Evolutionary conservation across 1,284 basidiomycete genomes (phyloP), one percentile per base, ranked within the genome.

Genomic region (Bjerkandera adusta): DNA sequence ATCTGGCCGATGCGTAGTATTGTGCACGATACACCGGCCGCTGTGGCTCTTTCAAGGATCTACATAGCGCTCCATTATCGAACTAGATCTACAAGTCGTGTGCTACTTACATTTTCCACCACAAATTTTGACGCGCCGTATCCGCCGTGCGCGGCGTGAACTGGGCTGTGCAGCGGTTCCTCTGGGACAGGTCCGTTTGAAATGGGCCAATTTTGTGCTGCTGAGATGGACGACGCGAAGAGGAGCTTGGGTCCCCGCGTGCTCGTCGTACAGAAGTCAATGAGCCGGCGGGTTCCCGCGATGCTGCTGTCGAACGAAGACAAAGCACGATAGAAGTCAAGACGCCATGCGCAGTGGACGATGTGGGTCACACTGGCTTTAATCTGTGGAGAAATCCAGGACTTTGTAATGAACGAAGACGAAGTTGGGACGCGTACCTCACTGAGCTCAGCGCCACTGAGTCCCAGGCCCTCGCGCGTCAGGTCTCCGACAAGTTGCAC

Each of bases 211-310:
- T 16, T 16, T 3, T 33, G 16, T 2, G 40, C 40, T 2, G 62
- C 67, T 15, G 57, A 61, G 25, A 66, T 60, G 5, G 69, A 64
- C 44, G 68, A 69, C 3, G 63, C 58, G 54, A 70, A 71, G 15
- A 68, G 29, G 33, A 74, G 49, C 5, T 57, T 5, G 36, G 33
- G 16, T 32, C 32, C 18, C 34, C 46, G 3, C 43, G 43, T 10
- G 57, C 54, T 8, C 24, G 27, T 1, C 55, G 45, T 5, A 57
- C 55, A 3, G 41, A 62, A 41, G 27, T 60, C 53, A 32, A 62
- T 37, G 10, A 62, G 48, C 34, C 45, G 45, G 16, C 51, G 50
- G 5, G 47, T 36, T 22, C 51, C 49, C 5, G 42, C 38, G 13
- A 62, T 46, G 5, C 56, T 34, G 12, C 44, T 43, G 43, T 61